Base-by-base conservation (phyloP, 305 asterid species). In the Solanum hybrid region DNA sequence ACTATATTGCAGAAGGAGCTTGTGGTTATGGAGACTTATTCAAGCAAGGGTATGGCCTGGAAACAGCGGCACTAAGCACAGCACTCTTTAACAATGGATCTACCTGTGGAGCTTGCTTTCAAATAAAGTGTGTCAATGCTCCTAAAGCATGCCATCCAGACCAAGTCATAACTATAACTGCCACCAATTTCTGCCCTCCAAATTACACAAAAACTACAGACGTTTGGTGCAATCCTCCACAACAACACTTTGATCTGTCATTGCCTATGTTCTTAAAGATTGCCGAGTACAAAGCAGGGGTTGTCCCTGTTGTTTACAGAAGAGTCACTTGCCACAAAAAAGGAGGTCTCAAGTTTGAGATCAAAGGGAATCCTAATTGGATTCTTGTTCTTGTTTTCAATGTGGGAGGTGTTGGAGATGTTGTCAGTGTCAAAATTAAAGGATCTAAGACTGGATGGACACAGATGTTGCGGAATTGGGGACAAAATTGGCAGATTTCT, bases 351-450 rank as follows among this genome's bases (percentile, higher is more conserved):
- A 90, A 87, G 24, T 91, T 94, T 72, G 91, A 89, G 37, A 94
- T 94, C 1, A 79, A 87, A 3, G 95, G 95, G 24, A 91, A 93
- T 27, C 87, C 87, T 0, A 26, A 33, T 14, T 92, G 91, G 76
- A 88, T 76, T 33, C 79, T 92, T 39, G 90, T 92, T 4, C 65
- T 88, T n/a, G 90, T 91, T 8, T 68, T 82, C 32, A 93, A 94
- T 24, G 95, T 94, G 15, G 93, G 92, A 15, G 95, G 95, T 8
- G 92, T 29, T 1, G 95, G 95, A 17, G 93, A 93, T 10, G 92
- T 94, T 14, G 82, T 2, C 1, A 77, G 26, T 3, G 80, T 93
- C 3, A 86, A 90, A 79, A 86, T 94, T 13, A 89, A 86, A 51
- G 92, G 93, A 2, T 89, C 90, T 3, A 39, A 41, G 3, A 87